Evolutionary conservation across 2,329 filamentous ascomycete genomes (phyloP).

Genomic region (Epichloe aotearoae): DNA sequence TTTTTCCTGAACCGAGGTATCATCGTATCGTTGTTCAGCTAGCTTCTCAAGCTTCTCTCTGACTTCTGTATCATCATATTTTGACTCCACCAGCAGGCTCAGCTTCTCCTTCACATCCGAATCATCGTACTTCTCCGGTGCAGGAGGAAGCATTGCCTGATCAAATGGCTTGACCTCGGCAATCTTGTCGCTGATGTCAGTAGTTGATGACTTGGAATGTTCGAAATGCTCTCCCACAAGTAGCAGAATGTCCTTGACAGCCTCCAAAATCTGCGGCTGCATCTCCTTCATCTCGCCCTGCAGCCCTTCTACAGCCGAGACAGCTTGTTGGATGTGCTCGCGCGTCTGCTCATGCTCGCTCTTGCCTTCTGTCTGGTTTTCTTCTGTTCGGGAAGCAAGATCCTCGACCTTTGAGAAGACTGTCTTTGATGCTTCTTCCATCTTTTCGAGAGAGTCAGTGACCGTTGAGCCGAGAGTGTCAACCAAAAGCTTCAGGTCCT

Average conservation of each 20-base stretch:
- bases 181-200: slow-evolving; percentile 43
- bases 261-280: slow-evolving; percentile 77
- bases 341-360: slow-evolving; percentile 72
- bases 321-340: slow-evolving; percentile 63
- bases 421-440: slow-evolving; percentile 75
- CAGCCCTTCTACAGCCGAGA: slow-evolving; percentile 59
- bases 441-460: slow-evolving; percentile 72
- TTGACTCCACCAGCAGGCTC: slow-evolving; percentile 22
- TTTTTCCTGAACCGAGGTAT: slow-evolving; percentile 22
- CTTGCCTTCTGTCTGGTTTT: slow-evolving; percentile 59
- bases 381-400: slow-evolving; percentile 61
- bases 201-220: slow-evolving; percentile 58
- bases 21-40: slow-evolving; percentile 17
- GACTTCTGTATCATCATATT: slow-evolving; percentile 40
- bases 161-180: slow-evolving; percentile 48
- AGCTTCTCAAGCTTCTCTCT: slow-evolving; percentile 39
- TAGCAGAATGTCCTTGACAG: slow-evolving; percentile 72
- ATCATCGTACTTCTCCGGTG: slow-evolving; percentile 37
- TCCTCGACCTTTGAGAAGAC: slow-evolving; percentile 76
- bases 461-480: slow-evolving; percentile 73
- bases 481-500: slow-evolving; percentile 76
- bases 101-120: slow-evolving; percentile 19
- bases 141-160: slow-evolving; percentile 42
- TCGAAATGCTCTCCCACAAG: slow-evolving; percentile 81
- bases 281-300: slow-evolving; percentile 70